A percentile compares a stretch with the other conserved stretches of the same genome.
Evolutionary conservation across 768 basidiomycete species (phyloP).

Genomic region (Suillus subalutaceus): DNA sequence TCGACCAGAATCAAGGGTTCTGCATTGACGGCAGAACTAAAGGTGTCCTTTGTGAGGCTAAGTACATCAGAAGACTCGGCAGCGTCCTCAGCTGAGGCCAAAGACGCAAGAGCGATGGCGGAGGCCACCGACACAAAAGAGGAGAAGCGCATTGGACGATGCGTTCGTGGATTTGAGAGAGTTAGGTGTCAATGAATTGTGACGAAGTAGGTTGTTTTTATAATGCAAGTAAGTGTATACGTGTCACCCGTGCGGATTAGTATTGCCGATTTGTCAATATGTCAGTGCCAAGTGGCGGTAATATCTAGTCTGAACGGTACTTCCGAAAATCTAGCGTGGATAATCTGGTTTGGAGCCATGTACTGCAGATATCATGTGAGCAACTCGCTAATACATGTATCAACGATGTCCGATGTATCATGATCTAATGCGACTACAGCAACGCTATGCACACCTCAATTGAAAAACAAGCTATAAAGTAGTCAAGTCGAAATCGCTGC

Average conservation of each 20-base stretch:
- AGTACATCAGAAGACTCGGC: constrained; percentile 71
- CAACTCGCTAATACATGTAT: background rate
- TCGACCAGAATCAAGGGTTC: constrained; percentile 87
- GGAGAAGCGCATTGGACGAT: constrained; percentile 64
- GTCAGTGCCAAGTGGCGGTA: background rate
- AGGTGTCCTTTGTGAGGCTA: constrained; percentile 68
- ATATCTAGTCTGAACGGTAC: background rate
- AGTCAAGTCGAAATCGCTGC: constrained; percentile 70
- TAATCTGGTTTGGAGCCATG: background rate
- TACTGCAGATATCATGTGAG: background rate
- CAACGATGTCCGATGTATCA: background rate
- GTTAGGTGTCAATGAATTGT: constrained; percentile 24
- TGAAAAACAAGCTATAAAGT: constrained; percentile 25
- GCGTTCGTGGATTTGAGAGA: background rate
- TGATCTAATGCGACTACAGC: background rate
- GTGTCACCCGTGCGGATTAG: constrained; percentile 23
- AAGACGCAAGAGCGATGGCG: constrained; percentile 55
- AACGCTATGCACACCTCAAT: background rate
- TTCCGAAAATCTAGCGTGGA: background rate
- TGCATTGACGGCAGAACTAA: constrained; percentile 63
- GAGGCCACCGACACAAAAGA: constrained; percentile 50
- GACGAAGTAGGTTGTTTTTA: constrained; percentile 23
- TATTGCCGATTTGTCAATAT: background rate
- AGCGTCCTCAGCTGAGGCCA: constrained; percentile 55
- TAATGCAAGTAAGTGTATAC: constrained; percentile 27